A percentile compares a stretch with the other conserved stretches of the same genome.
These are phyloP conservation scores for Danielozyma ontarioensis DNA, from an alignment of 805 yeast species.

Conservation along the genomic window DNA sequence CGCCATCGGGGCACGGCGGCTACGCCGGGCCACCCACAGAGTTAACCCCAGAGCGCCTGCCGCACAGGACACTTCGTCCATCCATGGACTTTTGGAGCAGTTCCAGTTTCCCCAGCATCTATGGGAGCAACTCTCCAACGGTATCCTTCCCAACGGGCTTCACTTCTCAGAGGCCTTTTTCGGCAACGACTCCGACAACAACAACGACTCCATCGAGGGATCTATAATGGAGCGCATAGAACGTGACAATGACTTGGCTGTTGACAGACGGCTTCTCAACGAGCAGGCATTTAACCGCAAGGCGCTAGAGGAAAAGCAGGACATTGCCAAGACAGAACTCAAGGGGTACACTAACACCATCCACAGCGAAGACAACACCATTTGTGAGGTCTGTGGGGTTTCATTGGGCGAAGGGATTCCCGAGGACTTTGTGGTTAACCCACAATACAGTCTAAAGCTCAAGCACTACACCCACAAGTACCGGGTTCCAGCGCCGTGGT, in stretches of 20 bases:
- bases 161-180: slow-evolving; percentile 1
- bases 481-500: slow-evolving; percentile 61
- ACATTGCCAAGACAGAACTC: slow-evolving; percentile 15
- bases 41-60: background rate
- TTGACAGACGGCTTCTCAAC: slow-evolving; percentile 26
- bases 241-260: slow-evolving; percentile 32
- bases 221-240: slow-evolving; percentile 37
- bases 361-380: slow-evolving; percentile 9
- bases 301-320: slow-evolving; percentile 23
- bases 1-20: background rate
- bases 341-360: slow-evolving; percentile 29
- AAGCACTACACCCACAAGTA: slow-evolving; percentile 18
- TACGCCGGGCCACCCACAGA: background rate
- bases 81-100: background rate
- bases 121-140: background rate
- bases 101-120: background rate
- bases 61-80: background rate
- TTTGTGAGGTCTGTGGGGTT: slow-evolving; percentile 66
- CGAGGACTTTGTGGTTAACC: slow-evolving; percentile 36
- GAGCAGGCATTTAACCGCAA: slow-evolving; percentile 28
- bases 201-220: slow-evolving; percentile 17
- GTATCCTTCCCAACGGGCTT: background rate
- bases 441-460: slow-evolving; percentile 21
- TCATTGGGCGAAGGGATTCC: slow-evolving; percentile 73
- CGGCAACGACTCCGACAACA: too few relatives aligned